Evolutionary conservation across 768 basidiomycete species (phyloP).

Genomic region (Naganishia friedmannii): DNA sequence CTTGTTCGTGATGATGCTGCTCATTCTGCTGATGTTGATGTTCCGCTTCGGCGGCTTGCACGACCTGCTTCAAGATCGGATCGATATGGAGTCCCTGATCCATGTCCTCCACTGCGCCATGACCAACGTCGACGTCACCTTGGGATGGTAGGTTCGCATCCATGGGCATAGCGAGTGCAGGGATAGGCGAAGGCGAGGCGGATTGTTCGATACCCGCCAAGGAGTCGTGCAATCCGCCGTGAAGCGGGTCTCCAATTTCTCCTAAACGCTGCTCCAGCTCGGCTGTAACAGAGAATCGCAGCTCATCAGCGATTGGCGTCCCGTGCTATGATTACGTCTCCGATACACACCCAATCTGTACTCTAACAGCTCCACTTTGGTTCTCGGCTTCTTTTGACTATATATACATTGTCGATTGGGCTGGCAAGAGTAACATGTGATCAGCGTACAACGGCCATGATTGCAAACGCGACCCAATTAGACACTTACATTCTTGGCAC

Average conservation of each 20-base stretch:
- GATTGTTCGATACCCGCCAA: constrained; percentile 9
- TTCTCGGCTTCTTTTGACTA: constrained; percentile 26
- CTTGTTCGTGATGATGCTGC: background rate
- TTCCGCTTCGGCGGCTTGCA: constrained; percentile 15
- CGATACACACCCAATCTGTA: constrained; percentile 3
- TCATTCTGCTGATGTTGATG: constrained; percentile 1
- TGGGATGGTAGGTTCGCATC: background rate
- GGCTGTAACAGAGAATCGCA: background rate
- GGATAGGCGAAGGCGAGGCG: constrained; percentile 13
- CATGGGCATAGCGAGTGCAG: background rate
- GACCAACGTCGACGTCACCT: background rate
- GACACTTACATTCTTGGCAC: constrained; percentile 27
- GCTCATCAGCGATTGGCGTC: too few relatives aligned
- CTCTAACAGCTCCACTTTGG: constrained; percentile 18
- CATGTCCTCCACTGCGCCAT: background rate
- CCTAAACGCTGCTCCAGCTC: constrained; percentile 19
- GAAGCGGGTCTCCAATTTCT: constrained; percentile 20
- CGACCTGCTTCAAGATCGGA: constrained; percentile 25
- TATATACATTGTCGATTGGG: constrained; percentile 28
- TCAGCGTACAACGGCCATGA: background rate
- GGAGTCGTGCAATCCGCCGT: constrained; percentile 4
- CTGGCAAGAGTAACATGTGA: background rate
- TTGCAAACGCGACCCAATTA: background rate
- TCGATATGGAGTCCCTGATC: constrained; percentile 22
- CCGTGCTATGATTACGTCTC: background rate